Percentiles rank a stretch among this genome's conserved stretches.
Evolutionary conservation across 2,329 filamentous ascomycete genomes (phyloP).

Genomic region (Simplicillium sp.): DNA sequence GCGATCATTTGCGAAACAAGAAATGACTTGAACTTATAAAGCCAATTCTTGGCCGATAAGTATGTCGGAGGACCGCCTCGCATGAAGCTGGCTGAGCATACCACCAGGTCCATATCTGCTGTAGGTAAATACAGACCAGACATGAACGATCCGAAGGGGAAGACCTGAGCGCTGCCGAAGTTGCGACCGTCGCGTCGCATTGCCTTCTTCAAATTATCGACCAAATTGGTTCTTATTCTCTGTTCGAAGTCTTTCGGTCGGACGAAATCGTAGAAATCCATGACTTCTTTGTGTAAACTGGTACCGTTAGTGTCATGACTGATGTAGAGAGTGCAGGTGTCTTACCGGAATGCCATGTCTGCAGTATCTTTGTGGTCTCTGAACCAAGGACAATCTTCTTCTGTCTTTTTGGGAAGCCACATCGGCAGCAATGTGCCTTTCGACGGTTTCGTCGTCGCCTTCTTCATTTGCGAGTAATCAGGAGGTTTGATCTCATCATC

Average conservation of each 20-base stretch:
- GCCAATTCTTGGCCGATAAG: conserved; percentile 38
- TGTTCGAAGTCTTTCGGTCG: conserved; percentile 70
- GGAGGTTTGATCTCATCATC: conserved; percentile 57
- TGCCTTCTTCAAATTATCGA: conserved; percentile 55
- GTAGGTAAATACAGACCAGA: conserved; percentile 63
- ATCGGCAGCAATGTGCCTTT: conserved; percentile 39
- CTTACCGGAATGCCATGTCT: conserved; percentile 33
- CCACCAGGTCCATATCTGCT: conserved; percentile 89
- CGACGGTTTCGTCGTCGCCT: conserved; percentile 35
- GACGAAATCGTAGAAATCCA: conserved; percentile 82
- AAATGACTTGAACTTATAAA: conserved; percentile 54
- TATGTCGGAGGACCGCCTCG: conserved; percentile 38
- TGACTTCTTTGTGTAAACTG: conserved; percentile 81
- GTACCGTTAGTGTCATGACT: no score
- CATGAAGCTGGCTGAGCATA: conserved; percentile 54
- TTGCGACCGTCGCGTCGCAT: conserved; percentile 40
- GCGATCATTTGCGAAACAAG: conserved; percentile 49
- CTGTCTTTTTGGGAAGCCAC: conserved; percentile 37
- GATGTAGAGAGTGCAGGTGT: no score
- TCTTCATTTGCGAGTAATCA: conserved; percentile 42
- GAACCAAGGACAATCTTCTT: conserved; percentile 54
- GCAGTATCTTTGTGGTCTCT: conserved; percentile 43
- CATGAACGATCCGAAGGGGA: conserved; percentile 88
- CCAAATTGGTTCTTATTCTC: conserved; percentile 60
- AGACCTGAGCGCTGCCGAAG: conserved; percentile 54